Conservation (phyloP, 2,329 filamentous ascomycete genomes). For the Trichophyton schoenleinii region DNA sequence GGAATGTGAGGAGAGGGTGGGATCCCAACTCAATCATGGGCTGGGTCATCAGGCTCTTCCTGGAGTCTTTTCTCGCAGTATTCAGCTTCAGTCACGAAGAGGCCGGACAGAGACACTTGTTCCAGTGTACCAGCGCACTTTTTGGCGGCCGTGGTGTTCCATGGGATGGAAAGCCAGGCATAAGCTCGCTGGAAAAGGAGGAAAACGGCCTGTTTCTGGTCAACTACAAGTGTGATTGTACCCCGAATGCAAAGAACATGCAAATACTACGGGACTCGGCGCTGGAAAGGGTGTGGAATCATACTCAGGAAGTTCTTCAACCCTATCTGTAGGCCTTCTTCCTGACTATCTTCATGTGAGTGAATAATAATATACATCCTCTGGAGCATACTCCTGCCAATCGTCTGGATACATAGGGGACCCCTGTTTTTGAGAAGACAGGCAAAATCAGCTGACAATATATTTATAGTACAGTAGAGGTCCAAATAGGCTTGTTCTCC, state of each 20-base stretch:
- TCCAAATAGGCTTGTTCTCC: not conserved
- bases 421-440: not conserved
- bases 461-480: not conserved
- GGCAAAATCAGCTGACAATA: not conserved
- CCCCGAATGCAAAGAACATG: not conserved
- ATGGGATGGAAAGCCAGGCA: not conserved
- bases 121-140: not conserved
- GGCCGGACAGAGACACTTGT: not conserved
- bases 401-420: not conserved
- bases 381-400: too few species aligned
- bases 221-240: not conserved
- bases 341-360: not conserved
- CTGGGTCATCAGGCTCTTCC: not conserved
- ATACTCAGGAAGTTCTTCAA: not conserved
- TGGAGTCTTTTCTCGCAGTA: not conserved
- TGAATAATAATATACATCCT: not conserved
- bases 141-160: not conserved
- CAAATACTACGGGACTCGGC: not conserved
- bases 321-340: not conserved
- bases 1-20: constrained; percentile 7
- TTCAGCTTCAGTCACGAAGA: not conserved
- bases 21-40: not conserved
- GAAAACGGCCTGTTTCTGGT: not conserved
- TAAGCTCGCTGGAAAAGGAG: not conserved
- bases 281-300: not conserved